Evolutionary conservation across 805 yeast genomes (phyloP).

Genomic region (Cyberlindnera misumaiensis): DNA sequence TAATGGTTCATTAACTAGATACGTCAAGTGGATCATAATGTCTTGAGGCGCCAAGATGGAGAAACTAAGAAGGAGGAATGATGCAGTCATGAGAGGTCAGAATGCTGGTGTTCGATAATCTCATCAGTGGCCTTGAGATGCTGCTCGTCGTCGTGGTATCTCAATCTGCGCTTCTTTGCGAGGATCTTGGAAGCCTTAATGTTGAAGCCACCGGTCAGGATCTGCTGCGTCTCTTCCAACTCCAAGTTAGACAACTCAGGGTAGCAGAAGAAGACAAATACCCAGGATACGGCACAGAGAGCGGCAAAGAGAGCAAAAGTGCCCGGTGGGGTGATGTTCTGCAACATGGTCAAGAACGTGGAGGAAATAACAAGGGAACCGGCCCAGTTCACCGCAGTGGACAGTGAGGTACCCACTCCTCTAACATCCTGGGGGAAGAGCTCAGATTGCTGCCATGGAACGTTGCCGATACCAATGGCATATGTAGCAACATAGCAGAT

Average conservation of each 20-base stretch:
- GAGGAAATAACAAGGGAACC: constrained; percentile 89
- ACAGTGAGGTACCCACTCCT: constrained; percentile 84
- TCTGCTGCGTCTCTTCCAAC: constrained; percentile 82
- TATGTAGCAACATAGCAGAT: constrained; percentile 82
- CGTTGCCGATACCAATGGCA: constrained; percentile 94
- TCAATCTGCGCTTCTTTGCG: constrained; percentile 38
- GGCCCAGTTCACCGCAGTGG: constrained; percentile 93
- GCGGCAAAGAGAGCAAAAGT: constrained; percentile 90
- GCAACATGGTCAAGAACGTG: constrained; percentile 89
- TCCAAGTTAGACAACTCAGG: constrained; percentile 91
- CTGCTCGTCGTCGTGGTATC: constrained; percentile 19
- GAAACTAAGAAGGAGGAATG: too few relatives aligned
- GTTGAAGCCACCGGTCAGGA: constrained; percentile 80
- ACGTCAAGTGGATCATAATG: too few relatives aligned
- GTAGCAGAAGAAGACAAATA: constrained; percentile 75
- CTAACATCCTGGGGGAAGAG: constrained; percentile 90
- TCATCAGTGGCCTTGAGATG: constrained; percentile 23
- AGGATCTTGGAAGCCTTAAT: constrained; percentile 56
- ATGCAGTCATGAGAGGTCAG: too few relatives aligned
- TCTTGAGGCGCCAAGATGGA: too few relatives aligned
- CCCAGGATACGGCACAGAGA: constrained; percentile 61
- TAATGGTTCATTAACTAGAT: too few relatives aligned
- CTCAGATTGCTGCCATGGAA: constrained; percentile 98
- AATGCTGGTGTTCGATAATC: constrained; percentile 18
- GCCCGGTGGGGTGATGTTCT: constrained; percentile 90